Percentiles rank a stretch among this genome's conserved stretches.
These are phyloP conservation scores for Fraxinus greggii DNA, from an alignment of 305 asterid species.

Conservation along the genomic window DNA sequence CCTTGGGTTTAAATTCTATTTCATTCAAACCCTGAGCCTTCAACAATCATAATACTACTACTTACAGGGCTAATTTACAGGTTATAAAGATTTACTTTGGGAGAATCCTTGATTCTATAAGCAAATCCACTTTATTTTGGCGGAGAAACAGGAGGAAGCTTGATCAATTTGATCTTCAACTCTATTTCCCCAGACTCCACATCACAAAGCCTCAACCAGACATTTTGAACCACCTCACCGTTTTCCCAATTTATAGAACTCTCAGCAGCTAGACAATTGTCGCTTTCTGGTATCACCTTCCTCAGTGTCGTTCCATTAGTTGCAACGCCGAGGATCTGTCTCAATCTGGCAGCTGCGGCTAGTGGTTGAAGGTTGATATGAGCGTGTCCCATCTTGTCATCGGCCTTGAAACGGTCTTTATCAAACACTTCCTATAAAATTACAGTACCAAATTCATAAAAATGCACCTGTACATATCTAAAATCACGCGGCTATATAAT, in stretches of 20 bases:
- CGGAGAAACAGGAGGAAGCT: slow-evolving; percentile 25
- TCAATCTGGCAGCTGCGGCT: slow-evolving; percentile 42
- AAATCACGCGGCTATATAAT: neutral
- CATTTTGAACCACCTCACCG: slow-evolving; percentile 42
- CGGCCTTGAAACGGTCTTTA: slow-evolving; percentile 47
- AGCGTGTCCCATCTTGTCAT: slow-evolving; percentile 51
- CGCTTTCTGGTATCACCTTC: slow-evolving; percentile 46
- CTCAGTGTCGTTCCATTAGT: slow-evolving; percentile 39
- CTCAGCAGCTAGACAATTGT: slow-evolving; percentile 43
- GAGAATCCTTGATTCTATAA: neutral
- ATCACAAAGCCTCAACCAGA: slow-evolving; percentile 47
- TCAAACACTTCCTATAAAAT: slow-evolving; percentile 44
- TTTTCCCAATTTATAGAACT: slow-evolving; percentile 37
- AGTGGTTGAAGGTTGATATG: slow-evolving; percentile 42
- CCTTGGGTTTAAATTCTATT: neutral
- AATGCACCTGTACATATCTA: neutral
- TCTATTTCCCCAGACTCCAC: slow-evolving; percentile 50
- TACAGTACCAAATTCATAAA: neutral
- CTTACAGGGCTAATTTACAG: neutral
- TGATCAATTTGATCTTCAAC: slow-evolving; percentile 34
- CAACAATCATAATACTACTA: neutral
- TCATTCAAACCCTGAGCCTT: neutral
- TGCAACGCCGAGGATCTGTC: slow-evolving; percentile 36
- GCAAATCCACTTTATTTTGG: slow-evolving; percentile 6
- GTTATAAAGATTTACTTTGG: neutral